A percentile compares a stretch with the other conserved stretches of the same genome.
These are phyloP conservation scores for Pachyrhizus erosus DNA, from an alignment of 306 rosid genomes.

Conservation along the genomic window DNA sequence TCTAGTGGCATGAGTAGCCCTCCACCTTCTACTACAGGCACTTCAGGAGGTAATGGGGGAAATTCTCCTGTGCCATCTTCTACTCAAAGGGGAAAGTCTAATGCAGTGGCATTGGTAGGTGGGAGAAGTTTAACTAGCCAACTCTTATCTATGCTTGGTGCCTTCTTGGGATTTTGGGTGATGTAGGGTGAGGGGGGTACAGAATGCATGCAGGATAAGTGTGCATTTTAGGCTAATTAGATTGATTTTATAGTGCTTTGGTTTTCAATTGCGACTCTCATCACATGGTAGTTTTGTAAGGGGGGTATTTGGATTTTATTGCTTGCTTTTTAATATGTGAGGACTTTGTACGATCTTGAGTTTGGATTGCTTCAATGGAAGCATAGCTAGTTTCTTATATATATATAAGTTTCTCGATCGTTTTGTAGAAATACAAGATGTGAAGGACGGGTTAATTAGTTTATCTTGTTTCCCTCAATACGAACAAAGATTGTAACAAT, in stretches of 20 bases:
- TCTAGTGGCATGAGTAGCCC: not conserved
- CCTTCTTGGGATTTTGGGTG: slow-evolving; percentile 39
- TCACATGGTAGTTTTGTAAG: slow-evolving; percentile 15
- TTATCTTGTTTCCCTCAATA: not conserved
- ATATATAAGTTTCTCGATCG: not conserved
- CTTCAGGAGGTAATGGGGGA: slow-evolving; percentile 12
- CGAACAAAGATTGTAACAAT: not conserved
- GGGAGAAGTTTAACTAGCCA: not conserved
- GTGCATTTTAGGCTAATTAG: slow-evolving; percentile 10
- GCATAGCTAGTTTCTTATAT: not conserved
- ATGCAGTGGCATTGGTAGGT: slow-evolving; percentile 17
- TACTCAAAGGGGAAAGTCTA: slow-evolving; percentile 4
- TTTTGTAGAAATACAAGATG: not conserved
- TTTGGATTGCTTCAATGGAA: not conserved
- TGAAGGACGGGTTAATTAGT: not conserved
- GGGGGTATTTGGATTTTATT: slow-evolving; percentile 15
- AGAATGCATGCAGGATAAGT: not conserved
- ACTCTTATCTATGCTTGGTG: slow-evolving; percentile 19
- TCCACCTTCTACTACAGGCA: not conserved
- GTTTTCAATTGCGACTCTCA: not conserved
- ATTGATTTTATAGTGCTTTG: slow-evolving; percentile 31
- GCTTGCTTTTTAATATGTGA: slow-evolving; percentile 2
- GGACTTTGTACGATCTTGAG: no score
- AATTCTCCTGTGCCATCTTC: slow-evolving; percentile 40
- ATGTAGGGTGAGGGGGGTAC: slow-evolving; percentile 5